These are phyloP conservation scores for Trametes gibbosa DNA, from an alignment of 768 basidiomycete species.

Conservation along the genomic window DNA sequence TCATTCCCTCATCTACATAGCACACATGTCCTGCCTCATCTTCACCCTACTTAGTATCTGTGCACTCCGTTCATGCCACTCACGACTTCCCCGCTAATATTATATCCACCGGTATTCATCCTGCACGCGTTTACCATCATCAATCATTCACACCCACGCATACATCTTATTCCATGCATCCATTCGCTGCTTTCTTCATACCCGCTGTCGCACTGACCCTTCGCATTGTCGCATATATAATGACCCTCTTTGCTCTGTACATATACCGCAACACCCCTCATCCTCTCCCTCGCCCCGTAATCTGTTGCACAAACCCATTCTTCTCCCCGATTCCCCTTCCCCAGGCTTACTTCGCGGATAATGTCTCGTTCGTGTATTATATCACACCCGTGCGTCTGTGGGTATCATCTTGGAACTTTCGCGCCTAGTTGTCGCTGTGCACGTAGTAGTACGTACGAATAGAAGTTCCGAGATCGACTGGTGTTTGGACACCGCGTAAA, in stretches of 20 bases:
- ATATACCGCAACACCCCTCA: conserved; percentile 3
- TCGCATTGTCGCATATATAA: conserved; percentile 19
- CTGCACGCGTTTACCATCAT: not conserved
- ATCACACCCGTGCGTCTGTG: not conserved
- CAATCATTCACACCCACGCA: not conserved
- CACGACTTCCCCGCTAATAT: conserved; percentile 4
- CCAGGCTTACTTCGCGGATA: not conserved
- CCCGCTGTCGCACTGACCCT: conserved; percentile 9
- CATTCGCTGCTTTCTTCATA: not conserved
- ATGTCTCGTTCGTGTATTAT: conserved; percentile 8
- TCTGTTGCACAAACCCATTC: not conserved
- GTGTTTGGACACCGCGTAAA: not conserved
- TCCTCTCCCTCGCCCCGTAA: not conserved
- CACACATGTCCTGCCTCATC: not conserved
- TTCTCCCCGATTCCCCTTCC: not conserved
- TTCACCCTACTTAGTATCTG: not conserved
- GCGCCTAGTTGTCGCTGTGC: not conserved
- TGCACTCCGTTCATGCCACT: not conserved
- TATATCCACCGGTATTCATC: conserved; percentile 15
- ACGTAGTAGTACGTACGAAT: conserved; percentile 8
- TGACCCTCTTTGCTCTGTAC: conserved; percentile 11
- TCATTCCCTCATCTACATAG: not conserved
- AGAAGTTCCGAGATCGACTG: not conserved
- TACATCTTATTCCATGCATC: not conserved
- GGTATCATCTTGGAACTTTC: not conserved